These are phyloP conservation scores for Neurospora sp. DNA, from an alignment of 495 filamentous ascomycete genomes.

Conservation along the genomic window DNA sequence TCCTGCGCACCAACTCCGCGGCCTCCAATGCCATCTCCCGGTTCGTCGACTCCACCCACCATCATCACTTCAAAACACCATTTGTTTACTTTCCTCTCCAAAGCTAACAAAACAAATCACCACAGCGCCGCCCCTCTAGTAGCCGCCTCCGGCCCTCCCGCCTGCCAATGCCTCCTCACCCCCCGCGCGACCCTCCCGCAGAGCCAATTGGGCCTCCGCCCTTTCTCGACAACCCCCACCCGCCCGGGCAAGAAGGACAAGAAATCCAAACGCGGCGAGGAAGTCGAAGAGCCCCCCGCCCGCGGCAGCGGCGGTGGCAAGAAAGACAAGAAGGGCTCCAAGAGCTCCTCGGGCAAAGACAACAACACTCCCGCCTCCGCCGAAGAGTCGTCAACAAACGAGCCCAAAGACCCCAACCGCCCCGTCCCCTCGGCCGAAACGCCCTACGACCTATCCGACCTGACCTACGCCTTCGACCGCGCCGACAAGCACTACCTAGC, in stretches of 20 bases:
- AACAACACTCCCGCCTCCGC: slow-evolving; percentile 1
- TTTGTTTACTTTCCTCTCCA: not conserved
- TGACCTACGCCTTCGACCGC: slow-evolving; percentile 49
- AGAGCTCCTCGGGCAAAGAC: not conserved
- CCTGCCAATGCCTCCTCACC: not conserved
- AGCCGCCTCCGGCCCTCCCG: not conserved
- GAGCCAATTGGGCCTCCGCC: not conserved
- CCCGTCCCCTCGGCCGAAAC: slow-evolving; percentile 32
- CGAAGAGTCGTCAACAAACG: not conserved
- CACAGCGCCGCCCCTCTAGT: not conserved
- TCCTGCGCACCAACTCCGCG: slow-evolving; percentile 9
- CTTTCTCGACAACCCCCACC: not conserved
- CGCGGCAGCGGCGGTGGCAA: not conserved
- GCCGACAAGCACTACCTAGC: slow-evolving; percentile 47
- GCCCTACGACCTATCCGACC: slow-evolving; percentile 56
- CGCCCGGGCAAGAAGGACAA: slow-evolving; percentile 1
- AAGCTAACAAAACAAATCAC: not conserved
- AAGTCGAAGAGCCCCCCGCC: not conserved
- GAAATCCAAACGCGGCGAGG: not conserved
- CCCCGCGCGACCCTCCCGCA: not conserved
- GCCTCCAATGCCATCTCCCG: not conserved
- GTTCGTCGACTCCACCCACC: not conserved
- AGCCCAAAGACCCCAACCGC: slow-evolving; percentile 7
- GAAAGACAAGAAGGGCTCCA: not conserved
- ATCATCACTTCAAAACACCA: not conserved